These are phyloP conservation scores for Entomortierella parvispora DNA, from an alignment of 192 early-diverging fungal genomes.

Conservation along the genomic window DNA sequence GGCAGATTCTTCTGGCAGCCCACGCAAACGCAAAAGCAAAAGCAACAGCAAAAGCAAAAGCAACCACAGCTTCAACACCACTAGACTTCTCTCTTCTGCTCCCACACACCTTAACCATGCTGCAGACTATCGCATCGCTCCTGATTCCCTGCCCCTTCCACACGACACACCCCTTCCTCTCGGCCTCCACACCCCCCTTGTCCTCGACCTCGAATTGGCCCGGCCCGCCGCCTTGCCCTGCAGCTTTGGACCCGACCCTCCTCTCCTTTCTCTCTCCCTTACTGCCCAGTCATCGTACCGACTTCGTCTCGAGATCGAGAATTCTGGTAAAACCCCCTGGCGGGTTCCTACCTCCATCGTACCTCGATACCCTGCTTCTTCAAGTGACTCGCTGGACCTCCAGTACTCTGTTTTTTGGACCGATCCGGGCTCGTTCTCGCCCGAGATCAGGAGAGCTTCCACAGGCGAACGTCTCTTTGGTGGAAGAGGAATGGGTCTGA, in stretches of 20 bases:
- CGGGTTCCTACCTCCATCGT: conserved; percentile 15
- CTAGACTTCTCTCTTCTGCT: no score
- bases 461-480: conserved; percentile 52
- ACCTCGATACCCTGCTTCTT: conserved; percentile 5
- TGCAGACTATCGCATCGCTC: no score
- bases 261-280: neutral
- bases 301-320: conserved; percentile 23
- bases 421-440: conserved; percentile 43
- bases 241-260: conserved; percentile 16
- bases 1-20: no score
- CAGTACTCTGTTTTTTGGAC: conserved; percentile 16
- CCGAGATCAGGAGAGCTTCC: conserved; percentile 48
- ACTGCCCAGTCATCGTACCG: conserved; percentile 7
- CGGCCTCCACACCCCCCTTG: neutral
- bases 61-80: no score
- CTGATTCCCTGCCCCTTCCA: no score
- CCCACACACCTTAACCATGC: neutral
- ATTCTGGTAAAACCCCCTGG: conserved; percentile 6
- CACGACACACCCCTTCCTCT: neutral
- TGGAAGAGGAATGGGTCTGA: conserved; percentile 26
- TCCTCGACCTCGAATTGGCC: conserved; percentile 2
- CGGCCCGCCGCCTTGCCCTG: conserved; percentile 6
- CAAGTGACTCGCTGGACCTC: conserved; percentile 5
- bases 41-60: no score
- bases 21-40: no score